Percentiles rank a stretch among this genome's conserved stretches.
Evolutionary conservation across 352 stramenopile species (phyloP).

Genomic region (Sclerospora graminicola): DNA sequence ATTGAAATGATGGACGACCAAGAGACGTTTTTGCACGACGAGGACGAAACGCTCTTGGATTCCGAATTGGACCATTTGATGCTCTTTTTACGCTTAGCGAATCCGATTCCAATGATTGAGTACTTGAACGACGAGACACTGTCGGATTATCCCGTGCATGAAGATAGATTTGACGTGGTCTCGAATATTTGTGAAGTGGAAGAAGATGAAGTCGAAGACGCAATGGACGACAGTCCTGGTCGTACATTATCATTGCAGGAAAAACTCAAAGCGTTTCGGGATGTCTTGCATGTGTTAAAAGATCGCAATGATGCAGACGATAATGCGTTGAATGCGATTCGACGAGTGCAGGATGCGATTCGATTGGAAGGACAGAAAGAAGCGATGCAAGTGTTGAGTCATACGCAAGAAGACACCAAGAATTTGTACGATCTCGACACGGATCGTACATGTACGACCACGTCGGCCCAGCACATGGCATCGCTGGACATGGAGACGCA

Average conservation of each 20-base stretch:
- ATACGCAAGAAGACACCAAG: constrained; percentile 8
- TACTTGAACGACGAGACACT: constrained; percentile 66
- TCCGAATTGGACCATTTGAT: constrained; percentile 57
- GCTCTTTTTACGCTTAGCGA: constrained; percentile 44
- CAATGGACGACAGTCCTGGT: constrained; percentile 24
- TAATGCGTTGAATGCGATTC: constrained; percentile 38
- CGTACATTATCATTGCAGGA: constrained; percentile 57
- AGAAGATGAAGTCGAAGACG: constrained; percentile 55
- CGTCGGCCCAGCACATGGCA: constrained; percentile 12
- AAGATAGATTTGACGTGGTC: constrained; percentile 80
- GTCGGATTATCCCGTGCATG: constrained; percentile 61
- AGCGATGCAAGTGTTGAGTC: constrained; percentile 7
- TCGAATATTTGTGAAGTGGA: constrained; percentile 51
- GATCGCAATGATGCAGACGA: constrained; percentile 58
- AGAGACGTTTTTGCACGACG: constrained; percentile 45
- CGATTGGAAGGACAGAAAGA: constrained; percentile 34
- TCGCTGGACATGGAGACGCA: constrained; percentile 20
- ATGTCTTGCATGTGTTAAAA: constrained; percentile 65
- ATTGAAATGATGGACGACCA: constrained; percentile 35
- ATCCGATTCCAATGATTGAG: constrained; percentile 50
- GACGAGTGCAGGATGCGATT: constrained; percentile 57
- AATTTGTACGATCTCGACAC: constrained; percentile 17
- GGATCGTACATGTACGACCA: not conserved
- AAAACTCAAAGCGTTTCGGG: constrained; percentile 70
- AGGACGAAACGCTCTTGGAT: constrained; percentile 47